These are phyloP conservation scores for Hypholoma sublateritium DNA, from an alignment of 768 basidiomycete species.

Conservation along the genomic window DNA sequence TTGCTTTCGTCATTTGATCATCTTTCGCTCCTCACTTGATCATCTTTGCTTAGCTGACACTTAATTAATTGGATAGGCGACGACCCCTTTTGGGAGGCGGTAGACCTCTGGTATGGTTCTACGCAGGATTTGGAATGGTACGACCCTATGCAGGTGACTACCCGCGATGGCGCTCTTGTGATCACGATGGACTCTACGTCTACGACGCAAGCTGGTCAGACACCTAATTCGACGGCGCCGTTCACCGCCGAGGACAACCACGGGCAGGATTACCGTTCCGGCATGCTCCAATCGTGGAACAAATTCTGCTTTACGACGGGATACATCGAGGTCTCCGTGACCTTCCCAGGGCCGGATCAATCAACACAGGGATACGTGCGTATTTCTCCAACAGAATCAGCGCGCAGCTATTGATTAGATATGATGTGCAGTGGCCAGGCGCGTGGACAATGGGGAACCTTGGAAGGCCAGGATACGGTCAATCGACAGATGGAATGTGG, in stretches of 20 bases:
- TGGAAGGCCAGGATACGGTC: slow-evolving; percentile 77
- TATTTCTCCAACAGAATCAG: slow-evolving; percentile 2
- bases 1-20: not conserved
- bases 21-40: not conserved
- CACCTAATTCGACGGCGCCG: slow-evolving; percentile 44
- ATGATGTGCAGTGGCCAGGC: slow-evolving; percentile 66
- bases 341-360: slow-evolving; percentile 58
- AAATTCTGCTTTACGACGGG: slow-evolving; percentile 86
- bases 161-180: slow-evolving; percentile 61
- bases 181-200: slow-evolving; percentile 60
- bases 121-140: slow-evolving; percentile 80
- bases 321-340: slow-evolving; percentile 68
- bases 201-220: slow-evolving; percentile 30
- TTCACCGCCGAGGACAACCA: slow-evolving; percentile 52
- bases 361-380: slow-evolving; percentile 49
- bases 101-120: slow-evolving; percentile 69
- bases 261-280: slow-evolving; percentile 61
- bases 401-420: not conserved
- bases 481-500: slow-evolving; percentile 81
- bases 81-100: slow-evolving; percentile 73
- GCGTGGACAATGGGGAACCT: slow-evolving; percentile 91
- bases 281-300: slow-evolving; percentile 90
- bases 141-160: slow-evolving; percentile 65
- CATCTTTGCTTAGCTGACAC: too few species aligned
- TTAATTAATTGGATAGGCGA: slow-evolving; percentile 37